Evolutionary conservation across 2,329 filamentous ascomycete genomes (phyloP).

Genomic region (Aureobasidium musti): DNA sequence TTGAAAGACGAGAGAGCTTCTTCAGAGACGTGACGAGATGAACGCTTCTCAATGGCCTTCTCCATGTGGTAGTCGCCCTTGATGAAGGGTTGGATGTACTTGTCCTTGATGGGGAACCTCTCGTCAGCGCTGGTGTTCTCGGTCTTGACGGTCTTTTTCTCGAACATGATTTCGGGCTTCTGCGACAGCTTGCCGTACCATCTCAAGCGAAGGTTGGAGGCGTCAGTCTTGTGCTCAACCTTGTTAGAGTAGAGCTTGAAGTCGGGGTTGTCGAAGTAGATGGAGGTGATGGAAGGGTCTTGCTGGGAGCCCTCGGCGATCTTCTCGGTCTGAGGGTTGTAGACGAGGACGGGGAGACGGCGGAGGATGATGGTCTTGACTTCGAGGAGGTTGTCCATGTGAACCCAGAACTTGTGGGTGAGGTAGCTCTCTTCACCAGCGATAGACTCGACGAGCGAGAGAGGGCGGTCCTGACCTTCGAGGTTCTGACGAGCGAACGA

Average conservation of each 20-base stretch:
- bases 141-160: constrained; percentile 83
- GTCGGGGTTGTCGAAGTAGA: constrained; percentile 89
- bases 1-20: constrained; percentile 68
- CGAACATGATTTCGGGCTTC: constrained; percentile 77
- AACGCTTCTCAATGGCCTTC: constrained; percentile 83
- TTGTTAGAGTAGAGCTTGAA: constrained; percentile 88
- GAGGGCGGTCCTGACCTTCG: constrained; percentile 52
- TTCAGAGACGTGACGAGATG: constrained; percentile 69
- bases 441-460: constrained; percentile 49
- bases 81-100: constrained; percentile 86
- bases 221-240: constrained; percentile 71
- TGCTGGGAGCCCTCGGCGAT: constrained; percentile 72
- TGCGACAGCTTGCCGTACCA: constrained; percentile 87
- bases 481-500: constrained; percentile 86
- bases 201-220: constrained; percentile 78
- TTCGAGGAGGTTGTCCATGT: constrained; percentile 91
- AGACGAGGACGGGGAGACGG: constrained; percentile 85
- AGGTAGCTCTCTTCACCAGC: constrained; percentile 67
- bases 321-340: constrained; percentile 84
- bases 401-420: constrained; percentile 96
- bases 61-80: constrained; percentile 88
- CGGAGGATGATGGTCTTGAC: constrained; percentile 95
- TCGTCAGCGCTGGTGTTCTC: constrained; percentile 77
- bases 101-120: constrained; percentile 85
- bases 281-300: constrained; percentile 88